These are phyloP conservation scores for Coemansia sp. DNA, from an alignment of 192 early-diverging fungal species.

Conservation along the genomic window DNA sequence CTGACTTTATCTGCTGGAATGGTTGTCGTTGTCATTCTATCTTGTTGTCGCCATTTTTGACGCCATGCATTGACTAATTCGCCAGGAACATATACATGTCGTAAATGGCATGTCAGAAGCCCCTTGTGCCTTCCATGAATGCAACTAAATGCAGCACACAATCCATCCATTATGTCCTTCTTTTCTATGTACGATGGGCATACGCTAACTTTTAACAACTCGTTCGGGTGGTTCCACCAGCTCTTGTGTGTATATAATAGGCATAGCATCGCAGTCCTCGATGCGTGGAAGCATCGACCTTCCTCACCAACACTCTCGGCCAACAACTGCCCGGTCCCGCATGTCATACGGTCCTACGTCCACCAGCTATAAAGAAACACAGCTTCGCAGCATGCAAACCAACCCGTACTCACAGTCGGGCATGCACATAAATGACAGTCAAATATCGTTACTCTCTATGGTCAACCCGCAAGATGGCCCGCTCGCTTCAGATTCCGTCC, in stretches of 20 bases:
- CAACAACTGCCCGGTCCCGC: slow-evolving; percentile 41
- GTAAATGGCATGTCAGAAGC: slow-evolving; percentile 4
- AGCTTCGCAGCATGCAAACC: slow-evolving; percentile 12
- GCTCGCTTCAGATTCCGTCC: neutral
- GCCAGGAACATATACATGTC: neutral
- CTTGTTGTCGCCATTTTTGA: neutral
- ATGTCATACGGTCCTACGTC: slow-evolving; percentile 32
- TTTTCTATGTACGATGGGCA: neutral
- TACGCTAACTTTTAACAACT: neutral
- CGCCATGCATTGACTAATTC: slow-evolving; percentile 4
- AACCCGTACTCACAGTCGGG: slow-evolving; percentile 21
- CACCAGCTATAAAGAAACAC: slow-evolving; percentile 42
- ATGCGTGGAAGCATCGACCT: slow-evolving; percentile 24
- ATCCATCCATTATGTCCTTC: neutral
- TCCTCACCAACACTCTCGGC: slow-evolving; percentile 27
- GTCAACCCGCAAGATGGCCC: slow-evolving; percentile 22
- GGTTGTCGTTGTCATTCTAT: neutral
- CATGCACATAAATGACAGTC: slow-evolving; percentile 31
- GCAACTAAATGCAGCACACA: neutral
- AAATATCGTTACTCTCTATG: slow-evolving; percentile 49
- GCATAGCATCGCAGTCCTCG: slow-evolving; percentile 10
- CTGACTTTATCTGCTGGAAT: slow-evolving; percentile 2
- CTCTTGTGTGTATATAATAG: slow-evolving; percentile 5
- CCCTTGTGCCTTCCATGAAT: slow-evolving; percentile 3
- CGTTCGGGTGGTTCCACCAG: neutral